Evolutionary conservation across 1,139 yeast genomes (phyloP).

Genomic region (Saccharomycopsis hybrid): DNA sequence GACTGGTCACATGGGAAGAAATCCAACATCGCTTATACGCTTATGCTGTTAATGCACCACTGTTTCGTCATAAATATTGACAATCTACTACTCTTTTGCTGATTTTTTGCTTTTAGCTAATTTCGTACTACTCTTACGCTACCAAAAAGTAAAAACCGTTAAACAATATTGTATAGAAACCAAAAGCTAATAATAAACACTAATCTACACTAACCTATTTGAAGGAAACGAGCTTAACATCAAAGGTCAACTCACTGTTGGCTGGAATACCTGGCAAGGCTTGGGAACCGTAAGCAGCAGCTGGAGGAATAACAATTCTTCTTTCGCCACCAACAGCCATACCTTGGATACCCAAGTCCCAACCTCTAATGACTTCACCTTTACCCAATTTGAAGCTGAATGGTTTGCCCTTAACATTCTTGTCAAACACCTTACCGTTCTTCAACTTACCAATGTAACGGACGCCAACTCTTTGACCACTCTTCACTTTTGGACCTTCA

Average conservation of each 20-base stretch:
- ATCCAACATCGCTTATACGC: too few species aligned
- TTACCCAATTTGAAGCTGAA: constrained; percentile 85
- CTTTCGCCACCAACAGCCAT: constrained; percentile 99
- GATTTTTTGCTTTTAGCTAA: too few species aligned
- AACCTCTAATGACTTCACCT: constrained; percentile 98
- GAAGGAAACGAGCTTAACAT: constrained; percentile 86
- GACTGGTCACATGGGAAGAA: too few species aligned
- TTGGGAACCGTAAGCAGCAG: constrained; percentile 94
- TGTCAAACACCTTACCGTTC: constrained; percentile 94
- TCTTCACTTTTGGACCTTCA: constrained; percentile 80
- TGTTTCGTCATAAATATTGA: too few species aligned
- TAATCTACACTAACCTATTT: constrained; percentile 40
- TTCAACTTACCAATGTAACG: constrained; percentile 96
- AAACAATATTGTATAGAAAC: too few species aligned
- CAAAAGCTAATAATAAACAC: too few species aligned
- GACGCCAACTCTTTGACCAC: constrained; percentile 88
- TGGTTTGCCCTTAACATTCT: constrained; percentile 96
- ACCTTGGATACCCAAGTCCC: constrained; percentile 97
- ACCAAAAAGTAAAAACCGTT: too few species aligned
- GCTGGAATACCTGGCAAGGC: constrained; percentile 96
- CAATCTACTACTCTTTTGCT: too few species aligned
- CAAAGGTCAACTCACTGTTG: constrained; percentile 92
- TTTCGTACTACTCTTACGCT: too few species aligned
- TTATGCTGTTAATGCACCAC: too few species aligned
- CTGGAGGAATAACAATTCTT: constrained; percentile 91